Evolutionary conservation across 2,329 filamentous ascomycete genomes (phyloP).

Genomic region (Cryoendolithus antarcticus): DNA sequence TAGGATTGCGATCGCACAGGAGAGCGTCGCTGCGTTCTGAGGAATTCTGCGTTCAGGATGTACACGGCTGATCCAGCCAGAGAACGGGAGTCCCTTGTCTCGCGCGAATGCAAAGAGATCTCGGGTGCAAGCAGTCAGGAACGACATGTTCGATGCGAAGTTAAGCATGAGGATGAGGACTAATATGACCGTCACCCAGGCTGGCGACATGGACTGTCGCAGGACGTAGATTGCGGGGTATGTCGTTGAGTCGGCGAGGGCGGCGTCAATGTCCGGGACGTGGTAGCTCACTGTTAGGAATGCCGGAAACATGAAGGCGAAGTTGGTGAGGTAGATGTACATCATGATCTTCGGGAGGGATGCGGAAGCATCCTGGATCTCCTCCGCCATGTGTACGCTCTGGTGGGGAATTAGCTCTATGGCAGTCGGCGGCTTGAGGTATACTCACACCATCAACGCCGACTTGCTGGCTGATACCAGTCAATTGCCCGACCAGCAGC

Average conservation of each 20-base stretch:
- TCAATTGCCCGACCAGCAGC: conserved; percentile 23
- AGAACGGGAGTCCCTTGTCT: conserved; percentile 17
- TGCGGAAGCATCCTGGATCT: conserved; percentile 6
- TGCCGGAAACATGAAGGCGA: conserved; percentile 11
- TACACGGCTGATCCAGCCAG: conserved; percentile 13
- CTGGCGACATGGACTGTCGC: conserved; percentile 6
- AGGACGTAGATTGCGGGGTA: conserved; percentile 27
- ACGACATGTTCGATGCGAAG: conserved; percentile 21
- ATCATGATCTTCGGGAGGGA: conserved; percentile 8
- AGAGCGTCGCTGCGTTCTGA: conserved; percentile 14
- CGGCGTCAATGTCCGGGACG: conserved; percentile 19
- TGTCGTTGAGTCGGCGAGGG: conserved; percentile 17
- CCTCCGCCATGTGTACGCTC: conserved; percentile 9
- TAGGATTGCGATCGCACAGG: conserved; percentile 13
- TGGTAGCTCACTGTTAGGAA: conserved; percentile 22
- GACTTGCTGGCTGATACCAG: conserved; percentile 8
- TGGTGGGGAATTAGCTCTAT: conserved; percentile 7
- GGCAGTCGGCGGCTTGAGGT: not conserved
- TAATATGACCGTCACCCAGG: conserved; percentile 5
- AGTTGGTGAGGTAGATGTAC: conserved; percentile 9
- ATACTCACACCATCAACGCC: not conserved
- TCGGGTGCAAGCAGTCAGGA: conserved; percentile 9
- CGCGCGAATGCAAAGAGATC: conserved; percentile 25
- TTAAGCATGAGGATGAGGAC: conserved; percentile 7
- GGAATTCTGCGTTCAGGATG: conserved; percentile 16